phyloP scores from a whole-genome alignment of 495 filamentous ascomycete species.

The Penicillium dipodomyicola region DNA sequence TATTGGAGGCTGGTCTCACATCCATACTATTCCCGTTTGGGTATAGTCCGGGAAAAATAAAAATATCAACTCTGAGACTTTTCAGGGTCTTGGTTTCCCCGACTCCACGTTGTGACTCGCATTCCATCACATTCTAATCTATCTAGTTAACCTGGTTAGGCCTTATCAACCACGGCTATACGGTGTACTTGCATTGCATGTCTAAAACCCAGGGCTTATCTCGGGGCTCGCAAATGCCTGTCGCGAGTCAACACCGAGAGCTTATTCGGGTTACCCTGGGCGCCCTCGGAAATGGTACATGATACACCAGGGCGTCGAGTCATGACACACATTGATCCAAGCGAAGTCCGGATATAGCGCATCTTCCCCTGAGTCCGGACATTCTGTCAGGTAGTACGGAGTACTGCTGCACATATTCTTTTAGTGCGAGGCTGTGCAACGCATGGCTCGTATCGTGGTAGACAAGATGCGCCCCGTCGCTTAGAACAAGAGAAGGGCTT shows the following conservation, averaged over 20 bases:
- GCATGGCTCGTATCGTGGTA: not conserved
- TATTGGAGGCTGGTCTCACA: conserved; percentile 2
- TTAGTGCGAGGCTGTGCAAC: not conserved
- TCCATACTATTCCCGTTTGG: not conserved
- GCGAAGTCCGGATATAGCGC: not conserved
- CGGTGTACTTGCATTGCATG: not conserved
- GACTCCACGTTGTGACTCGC: too few relatives aligned
- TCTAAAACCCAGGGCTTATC: not conserved
- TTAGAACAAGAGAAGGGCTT: not conserved
- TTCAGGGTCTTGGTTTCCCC: not conserved
- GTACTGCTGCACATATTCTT: not conserved
- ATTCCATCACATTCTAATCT: not conserved
- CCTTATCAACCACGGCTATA: not conserved
- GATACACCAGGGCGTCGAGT: not conserved
- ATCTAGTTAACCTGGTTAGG: not conserved
- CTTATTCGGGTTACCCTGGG: not conserved
- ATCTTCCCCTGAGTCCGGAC: not conserved
- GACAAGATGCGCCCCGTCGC: not conserved
- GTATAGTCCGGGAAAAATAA: not conserved
- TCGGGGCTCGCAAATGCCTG: not conserved
- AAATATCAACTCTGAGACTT: not conserved
- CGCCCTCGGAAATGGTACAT: not conserved
- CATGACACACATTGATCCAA: not conserved
- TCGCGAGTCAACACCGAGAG: not conserved
- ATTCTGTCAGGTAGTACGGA: not conserved